These are phyloP conservation scores for Trichoderma simmonsii DNA, from an alignment of 2,329 filamentous ascomycete species.

Conservation along the genomic window DNA sequence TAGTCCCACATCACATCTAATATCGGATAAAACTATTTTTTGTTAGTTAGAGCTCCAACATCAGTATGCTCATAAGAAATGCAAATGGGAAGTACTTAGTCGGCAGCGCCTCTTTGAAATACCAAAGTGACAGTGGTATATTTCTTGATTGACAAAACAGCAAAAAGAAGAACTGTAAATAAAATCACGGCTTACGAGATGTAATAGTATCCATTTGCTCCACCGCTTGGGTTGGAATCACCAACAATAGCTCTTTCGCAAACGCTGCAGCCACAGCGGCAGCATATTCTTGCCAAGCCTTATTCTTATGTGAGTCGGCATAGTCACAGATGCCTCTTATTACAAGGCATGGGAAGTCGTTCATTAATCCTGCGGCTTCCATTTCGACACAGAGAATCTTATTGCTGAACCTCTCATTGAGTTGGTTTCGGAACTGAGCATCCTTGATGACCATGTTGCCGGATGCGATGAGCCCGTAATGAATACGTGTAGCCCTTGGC, in stretches of 20 bases:
- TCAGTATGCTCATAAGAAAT: too few relatives aligned
- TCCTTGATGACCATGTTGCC: constrained; percentile 38
- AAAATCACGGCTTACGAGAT: background rate
- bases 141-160: background rate
- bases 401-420: constrained; percentile 21
- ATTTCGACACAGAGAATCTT: constrained; percentile 29
- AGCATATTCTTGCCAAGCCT: constrained; percentile 37
- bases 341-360: constrained; percentile 31
- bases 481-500: background rate
- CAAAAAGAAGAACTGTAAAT: background rate
- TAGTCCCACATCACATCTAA: too few relatives aligned
- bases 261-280: constrained; percentile 33
- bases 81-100: too few relatives aligned
- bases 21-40: too few relatives aligned
- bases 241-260: constrained; percentile 23
- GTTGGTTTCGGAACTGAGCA: constrained; percentile 28
- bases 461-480: constrained; percentile 29
- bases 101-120: background rate
- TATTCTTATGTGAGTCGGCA: constrained; percentile 38
- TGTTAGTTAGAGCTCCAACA: too few relatives aligned
- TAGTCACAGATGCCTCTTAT: constrained; percentile 42
- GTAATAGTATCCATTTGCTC: background rate
- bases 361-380: constrained; percentile 30
- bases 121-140: background rate
- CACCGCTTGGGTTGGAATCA: background rate